phyloP scores from a whole-genome alignment of 768 basidiomycete genomes.

The Pisolithus orientalis region DNA sequence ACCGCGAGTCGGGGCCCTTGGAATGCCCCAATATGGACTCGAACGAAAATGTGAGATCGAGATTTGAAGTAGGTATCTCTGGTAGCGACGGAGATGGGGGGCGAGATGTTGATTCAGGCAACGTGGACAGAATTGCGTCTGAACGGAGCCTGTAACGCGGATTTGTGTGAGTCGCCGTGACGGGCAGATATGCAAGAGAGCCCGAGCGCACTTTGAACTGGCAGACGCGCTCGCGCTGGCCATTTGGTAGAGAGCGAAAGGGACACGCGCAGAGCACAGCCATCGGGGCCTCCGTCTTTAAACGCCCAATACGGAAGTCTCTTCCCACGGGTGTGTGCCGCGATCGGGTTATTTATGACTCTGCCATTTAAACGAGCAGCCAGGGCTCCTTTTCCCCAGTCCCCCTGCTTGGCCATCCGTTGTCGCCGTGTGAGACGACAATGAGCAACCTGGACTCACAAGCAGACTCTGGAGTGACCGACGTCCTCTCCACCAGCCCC shows the following conservation, averaged over 20 bases:
- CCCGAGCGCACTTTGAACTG: slow-evolving; percentile 18
- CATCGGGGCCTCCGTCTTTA: background rate
- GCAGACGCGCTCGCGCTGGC: slow-evolving; percentile 23
- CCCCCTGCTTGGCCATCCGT: background rate
- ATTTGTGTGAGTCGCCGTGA: slow-evolving; percentile 15
- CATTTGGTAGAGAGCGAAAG: too few species aligned
- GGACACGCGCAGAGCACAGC: too few species aligned
- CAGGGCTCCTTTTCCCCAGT: slow-evolving; percentile 11
- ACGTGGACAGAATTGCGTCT: slow-evolving; percentile 13
- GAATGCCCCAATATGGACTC: slow-evolving; percentile 35
- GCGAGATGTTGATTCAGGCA: slow-evolving; percentile 13
- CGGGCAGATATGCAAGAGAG: background rate
- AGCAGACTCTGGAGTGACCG: slow-evolving; percentile 11
- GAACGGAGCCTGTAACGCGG: slow-evolving; percentile 13
- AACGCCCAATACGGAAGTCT: slow-evolving; percentile 7
- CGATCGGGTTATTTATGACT: slow-evolving; percentile 9
- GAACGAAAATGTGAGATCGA: slow-evolving; percentile 39
- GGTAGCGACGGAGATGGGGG: slow-evolving; percentile 36
- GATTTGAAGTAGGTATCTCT: slow-evolving; percentile 45
- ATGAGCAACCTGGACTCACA: slow-evolving; percentile 5
- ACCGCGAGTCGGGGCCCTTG: slow-evolving; percentile 32
- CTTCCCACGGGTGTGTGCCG: slow-evolving; percentile 5
- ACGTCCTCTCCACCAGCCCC: slow-evolving; percentile 13
- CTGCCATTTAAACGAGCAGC: slow-evolving; percentile 6
- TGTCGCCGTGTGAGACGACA: slow-evolving; percentile 1